Evolutionary conservation across 2,329 filamentous ascomycete genomes (phyloP), one percentile per base, ranked within the genome.

Genomic region (Aspergillus intermedius): DNA sequence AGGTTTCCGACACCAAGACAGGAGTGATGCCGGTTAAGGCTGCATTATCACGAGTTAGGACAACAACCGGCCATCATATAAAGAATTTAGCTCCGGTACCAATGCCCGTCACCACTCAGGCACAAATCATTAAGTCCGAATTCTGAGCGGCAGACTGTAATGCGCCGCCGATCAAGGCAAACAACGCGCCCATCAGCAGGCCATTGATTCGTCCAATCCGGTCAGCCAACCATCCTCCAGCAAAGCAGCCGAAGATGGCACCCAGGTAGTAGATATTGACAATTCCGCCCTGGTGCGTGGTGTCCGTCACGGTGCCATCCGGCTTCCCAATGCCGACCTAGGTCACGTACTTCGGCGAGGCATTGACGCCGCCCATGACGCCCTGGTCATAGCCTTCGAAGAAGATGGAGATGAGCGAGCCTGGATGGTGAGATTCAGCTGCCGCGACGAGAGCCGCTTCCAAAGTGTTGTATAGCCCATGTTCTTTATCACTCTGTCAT

Each of bases 241-340:
- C 58, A 53, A 78, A 77, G 56, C 75, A 77, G 10, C 74, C 76
- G 46, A 74, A 71, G 49, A 78, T 75, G 17, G 67, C 70, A 4
- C 77, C 77, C 21, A 79, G 64, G 53, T 79, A 79, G 56, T 79
- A 79, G 2, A 76, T 67, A 15, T 75, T 74, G 15, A 76, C 74
- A 42, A 79, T 72, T 32, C 77, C 77, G 7, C 77, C 77, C 57
- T 78, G 73, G 50, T 77, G 73, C 3, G 72, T 69, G 12, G 70
- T 68, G 55, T 75, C 61, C 7, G 75, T 78, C 23, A 78, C 70
- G 3, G 65, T 71, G 21, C 73, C 76, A 54, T 74, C 69, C 0
- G 68, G 45, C 21, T 46, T 49, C 12, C 77, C 76, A 42, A 79
- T 77, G 40, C 69, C 68, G 8, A 77, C 73, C 35, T 56, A 46